These are phyloP conservation scores for Geranium rotundifolium DNA, from an alignment of 345 rosid genomes.

Conservation along the genomic window DNA sequence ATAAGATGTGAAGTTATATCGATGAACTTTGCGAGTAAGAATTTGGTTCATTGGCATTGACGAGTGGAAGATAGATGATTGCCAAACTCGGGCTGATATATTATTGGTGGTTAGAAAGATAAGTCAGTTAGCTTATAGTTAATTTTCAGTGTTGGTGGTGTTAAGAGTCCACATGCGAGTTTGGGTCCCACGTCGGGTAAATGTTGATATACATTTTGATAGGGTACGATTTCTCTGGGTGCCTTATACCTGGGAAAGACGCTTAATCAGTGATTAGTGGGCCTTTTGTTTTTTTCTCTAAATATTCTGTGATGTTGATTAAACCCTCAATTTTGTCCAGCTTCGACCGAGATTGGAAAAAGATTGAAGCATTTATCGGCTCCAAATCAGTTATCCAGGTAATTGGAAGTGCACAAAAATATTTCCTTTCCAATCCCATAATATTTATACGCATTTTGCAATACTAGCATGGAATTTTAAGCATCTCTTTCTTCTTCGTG, in stretches of 20 bases:
- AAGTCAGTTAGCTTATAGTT: background rate
- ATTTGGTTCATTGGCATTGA: background rate
- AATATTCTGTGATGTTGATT: background rate
- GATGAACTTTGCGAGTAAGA: background rate
- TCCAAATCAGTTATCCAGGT: constrained; percentile 91
- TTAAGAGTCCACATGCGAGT: no score
- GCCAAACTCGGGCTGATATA: background rate
- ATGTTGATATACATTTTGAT: no score
- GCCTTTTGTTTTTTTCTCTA: background rate
- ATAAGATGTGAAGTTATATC: background rate
- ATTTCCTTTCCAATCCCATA: no score
- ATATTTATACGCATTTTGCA: no score
- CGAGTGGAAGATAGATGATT: background rate
- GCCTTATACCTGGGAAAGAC: no score
- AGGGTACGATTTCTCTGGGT: no score
- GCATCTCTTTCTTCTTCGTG: no score
- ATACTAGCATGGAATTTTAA: no score
- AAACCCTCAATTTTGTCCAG: constrained; percentile 19
- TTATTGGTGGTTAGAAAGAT: background rate
- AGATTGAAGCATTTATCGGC: constrained; percentile 82
- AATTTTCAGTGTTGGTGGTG: background rate
- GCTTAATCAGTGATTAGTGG: no score
- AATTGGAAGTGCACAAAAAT: background rate
- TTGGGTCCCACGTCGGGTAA: no score
- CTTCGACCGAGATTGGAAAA: constrained; percentile 92